Conservation (phyloP, 306 rosid genomes). For the Pyrus betulifolia region DNA sequence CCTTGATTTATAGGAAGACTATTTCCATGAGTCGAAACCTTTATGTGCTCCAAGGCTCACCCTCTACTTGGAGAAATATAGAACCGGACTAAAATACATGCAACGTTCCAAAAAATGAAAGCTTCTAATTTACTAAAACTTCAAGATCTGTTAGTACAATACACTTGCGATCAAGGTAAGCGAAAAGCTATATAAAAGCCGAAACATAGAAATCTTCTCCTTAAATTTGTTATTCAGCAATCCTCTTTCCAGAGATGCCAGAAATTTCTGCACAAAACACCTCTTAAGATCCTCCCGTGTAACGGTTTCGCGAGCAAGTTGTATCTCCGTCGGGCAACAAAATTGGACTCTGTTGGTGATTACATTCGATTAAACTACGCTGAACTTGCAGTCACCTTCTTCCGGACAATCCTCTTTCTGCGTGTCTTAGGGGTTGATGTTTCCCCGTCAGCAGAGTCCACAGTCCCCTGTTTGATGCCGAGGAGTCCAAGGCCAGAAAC, state of each 20-base stretch:
- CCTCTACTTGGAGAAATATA: too few relatives aligned
- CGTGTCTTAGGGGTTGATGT: slow-evolving; percentile 66
- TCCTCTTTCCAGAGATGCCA: neutral
- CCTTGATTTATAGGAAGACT: too few relatives aligned
- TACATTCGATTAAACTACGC: slow-evolving; percentile 18
- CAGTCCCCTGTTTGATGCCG: slow-evolving; percentile 71
- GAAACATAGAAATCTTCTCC: neutral
- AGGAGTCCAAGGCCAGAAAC: slow-evolving; percentile 97
- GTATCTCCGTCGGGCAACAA: slow-evolving; percentile 31
- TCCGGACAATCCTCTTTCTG: slow-evolving; percentile 77
- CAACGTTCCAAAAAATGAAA: neutral
- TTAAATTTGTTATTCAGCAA: neutral
- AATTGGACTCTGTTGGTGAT: slow-evolving; percentile 30
- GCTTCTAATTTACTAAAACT: neutral
- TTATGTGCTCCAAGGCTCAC: too few relatives aligned
- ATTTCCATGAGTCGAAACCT: too few relatives aligned
- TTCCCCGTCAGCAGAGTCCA: slow-evolving; percentile 41
- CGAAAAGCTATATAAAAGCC: neutral
- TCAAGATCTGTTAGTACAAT: neutral
- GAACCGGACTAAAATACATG: too few relatives aligned
- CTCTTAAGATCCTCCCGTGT: neutral
- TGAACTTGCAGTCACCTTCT: slow-evolving; percentile 71
- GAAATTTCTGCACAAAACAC: neutral
- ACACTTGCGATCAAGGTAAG: neutral
- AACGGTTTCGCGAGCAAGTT: neutral